Evolutionary conservation across 306 rosid genomes (phyloP).

Genomic region (Malus sylvestris): DNA sequence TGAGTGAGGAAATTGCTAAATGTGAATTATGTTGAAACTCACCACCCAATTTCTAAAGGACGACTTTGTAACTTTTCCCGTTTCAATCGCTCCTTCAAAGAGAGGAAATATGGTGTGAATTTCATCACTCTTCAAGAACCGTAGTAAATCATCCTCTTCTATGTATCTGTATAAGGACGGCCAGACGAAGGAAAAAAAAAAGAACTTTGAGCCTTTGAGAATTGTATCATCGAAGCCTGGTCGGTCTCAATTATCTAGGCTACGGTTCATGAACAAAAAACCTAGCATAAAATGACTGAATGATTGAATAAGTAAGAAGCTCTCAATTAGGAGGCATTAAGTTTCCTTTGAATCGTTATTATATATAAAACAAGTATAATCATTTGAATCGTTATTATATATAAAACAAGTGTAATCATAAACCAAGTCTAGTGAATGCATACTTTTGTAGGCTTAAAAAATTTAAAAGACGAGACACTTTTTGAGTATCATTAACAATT

Average conservation of each 20-base stretch:
- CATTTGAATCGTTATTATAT: no score
- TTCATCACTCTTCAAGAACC: slow-evolving; percentile 32
- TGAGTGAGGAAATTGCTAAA: no score
- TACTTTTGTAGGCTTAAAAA: no score
- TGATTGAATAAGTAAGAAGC: background rate
- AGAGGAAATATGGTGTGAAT: slow-evolving; percentile 40
- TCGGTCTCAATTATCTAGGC: background rate
- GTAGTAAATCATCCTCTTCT: slow-evolving; percentile 40
- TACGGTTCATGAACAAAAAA: background rate
- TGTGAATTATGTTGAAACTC: background rate
- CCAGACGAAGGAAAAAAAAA: background rate
- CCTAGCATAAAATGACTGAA: background rate
- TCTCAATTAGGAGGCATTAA: background rate
- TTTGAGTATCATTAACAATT: no score
- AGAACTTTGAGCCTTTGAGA: background rate
- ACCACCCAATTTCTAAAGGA: slow-evolving; percentile 53
- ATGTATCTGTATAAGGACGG: slow-evolving; percentile 22
- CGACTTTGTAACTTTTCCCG: slow-evolving; percentile 34
- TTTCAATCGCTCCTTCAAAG: slow-evolving; percentile 36
- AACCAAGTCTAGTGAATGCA: background rate
- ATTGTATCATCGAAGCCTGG: background rate
- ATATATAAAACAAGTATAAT: no score
- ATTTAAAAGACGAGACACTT: no score
- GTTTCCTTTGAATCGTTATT: background rate
- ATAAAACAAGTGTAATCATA: no score